Evolutionary conservation across 371 early-diverging fungal genomes (phyloP).

Genomic region (Circinella minor): DNA sequence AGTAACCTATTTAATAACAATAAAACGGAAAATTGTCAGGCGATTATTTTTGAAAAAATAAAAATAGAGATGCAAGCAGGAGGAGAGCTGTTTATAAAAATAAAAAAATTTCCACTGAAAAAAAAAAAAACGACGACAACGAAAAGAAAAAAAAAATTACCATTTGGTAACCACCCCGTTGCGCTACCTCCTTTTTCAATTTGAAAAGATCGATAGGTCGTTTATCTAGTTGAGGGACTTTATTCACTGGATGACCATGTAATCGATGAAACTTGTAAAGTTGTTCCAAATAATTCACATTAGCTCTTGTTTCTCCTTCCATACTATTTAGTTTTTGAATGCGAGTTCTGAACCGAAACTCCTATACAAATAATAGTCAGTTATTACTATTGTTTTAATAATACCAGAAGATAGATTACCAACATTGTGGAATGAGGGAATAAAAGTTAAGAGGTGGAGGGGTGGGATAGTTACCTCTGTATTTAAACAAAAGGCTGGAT

Average conservation of each 20-base stretch:
- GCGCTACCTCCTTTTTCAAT: slow-evolving; percentile 82
- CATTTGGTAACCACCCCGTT: slow-evolving; percentile 78
- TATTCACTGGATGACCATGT: slow-evolving; percentile 71
- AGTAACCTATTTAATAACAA: slow-evolving; percentile 62
- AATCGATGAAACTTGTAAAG: slow-evolving; percentile 88
- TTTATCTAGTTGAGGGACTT: slow-evolving; percentile 83
- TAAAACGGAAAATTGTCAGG: slow-evolving; percentile 18
- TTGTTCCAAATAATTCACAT: slow-evolving; percentile 90
- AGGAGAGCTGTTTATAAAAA: neutral
- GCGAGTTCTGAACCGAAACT: slow-evolving; percentile 89
- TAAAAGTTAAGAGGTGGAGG: neutral
- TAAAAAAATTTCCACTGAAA: slow-evolving; percentile 4
- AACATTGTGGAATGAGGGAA: slow-evolving; percentile 7
- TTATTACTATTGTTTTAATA: too few relatives aligned
- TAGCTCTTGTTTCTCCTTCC: slow-evolving; percentile 88
- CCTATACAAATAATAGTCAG: slow-evolving; percentile 42
- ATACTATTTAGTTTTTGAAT: slow-evolving; percentile 90
- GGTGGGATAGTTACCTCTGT: slow-evolving; percentile 65
- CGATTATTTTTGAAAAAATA: slow-evolving; percentile 2
- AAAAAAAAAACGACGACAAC: too few relatives aligned
- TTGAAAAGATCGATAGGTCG: slow-evolving; percentile 86
- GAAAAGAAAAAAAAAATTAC: slow-evolving; percentile 41
- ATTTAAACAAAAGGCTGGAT: slow-evolving; percentile 84
- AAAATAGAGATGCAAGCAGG: too few relatives aligned
- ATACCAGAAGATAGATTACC: neutral